phyloP scores from a whole-genome alignment of 2,329 filamentous ascomycete genomes.

The Lecanicillium sp. region DNA sequence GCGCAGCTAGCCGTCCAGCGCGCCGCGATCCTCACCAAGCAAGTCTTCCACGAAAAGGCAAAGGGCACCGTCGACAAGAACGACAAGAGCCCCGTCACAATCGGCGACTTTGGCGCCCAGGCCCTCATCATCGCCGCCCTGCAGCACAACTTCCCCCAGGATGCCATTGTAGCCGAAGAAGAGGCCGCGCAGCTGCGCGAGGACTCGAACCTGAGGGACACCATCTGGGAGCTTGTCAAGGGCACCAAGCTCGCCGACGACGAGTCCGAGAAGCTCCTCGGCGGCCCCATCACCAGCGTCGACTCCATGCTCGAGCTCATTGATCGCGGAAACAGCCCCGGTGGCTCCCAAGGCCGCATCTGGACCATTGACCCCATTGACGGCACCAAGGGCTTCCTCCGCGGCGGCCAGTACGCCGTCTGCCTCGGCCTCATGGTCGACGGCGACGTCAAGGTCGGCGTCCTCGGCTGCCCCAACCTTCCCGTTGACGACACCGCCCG shows the following conservation, averaged over 20 bases:
- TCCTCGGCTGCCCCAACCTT: conserved; percentile 91
- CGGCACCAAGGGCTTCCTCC: conserved; percentile 92
- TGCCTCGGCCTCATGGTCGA: conserved; percentile 89
- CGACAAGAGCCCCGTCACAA: conserved; percentile 93
- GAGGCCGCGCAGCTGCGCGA: conserved; percentile 74
- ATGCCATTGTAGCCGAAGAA: conserved; percentile 92
- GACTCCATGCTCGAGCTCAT: conserved; percentile 61
- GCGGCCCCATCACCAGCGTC: conserved; percentile 60
- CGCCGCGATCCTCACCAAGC: conserved; percentile 47
- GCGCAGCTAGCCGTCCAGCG: conserved; percentile 86
- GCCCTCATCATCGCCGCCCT: conserved; percentile 91
- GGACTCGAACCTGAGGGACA: conserved; percentile 55
- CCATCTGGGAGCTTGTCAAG: conserved; percentile 78
- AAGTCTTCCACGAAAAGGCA: conserved; percentile 66
- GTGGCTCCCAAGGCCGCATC: conserved; percentile 68
- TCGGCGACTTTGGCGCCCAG: conserved; percentile 96
- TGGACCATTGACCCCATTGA: conserved; percentile 98
- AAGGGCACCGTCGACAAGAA: conserved; percentile 87
- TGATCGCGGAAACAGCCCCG: conserved; percentile 60
- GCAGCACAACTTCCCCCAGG: conserved; percentile 78
- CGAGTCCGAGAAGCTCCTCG: conserved; percentile 50
- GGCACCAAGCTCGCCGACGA: conserved; percentile 56
- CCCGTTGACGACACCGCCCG: conserved; percentile 67
- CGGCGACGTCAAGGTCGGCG: conserved; percentile 87
- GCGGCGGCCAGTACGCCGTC: conserved; percentile 94